These are phyloP conservation scores for Xylaria venustula DNA, from an alignment of 495 filamentous ascomycete species.

Conservation along the genomic window DNA sequence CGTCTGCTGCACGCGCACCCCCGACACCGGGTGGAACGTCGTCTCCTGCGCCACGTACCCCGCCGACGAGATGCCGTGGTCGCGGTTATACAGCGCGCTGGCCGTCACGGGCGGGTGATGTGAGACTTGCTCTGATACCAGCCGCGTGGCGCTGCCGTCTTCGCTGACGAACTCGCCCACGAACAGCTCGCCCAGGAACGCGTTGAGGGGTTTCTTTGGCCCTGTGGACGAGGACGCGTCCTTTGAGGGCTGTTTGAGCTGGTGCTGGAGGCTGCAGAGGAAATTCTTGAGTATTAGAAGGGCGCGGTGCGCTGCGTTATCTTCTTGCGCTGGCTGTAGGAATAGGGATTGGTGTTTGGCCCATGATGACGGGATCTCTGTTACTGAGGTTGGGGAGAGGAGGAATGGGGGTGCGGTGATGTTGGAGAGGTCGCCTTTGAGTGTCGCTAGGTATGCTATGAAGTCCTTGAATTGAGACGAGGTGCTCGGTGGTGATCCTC, in stretches of 20 bases:
- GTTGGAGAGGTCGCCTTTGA: conserved; percentile 83
- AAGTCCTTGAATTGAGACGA: conserved; percentile 11
- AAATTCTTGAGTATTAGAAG: conserved; percentile 83
- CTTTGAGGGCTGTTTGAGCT: not conserved
- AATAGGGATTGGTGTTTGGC: conserved; percentile 78
- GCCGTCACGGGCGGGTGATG: conserved; percentile 89
- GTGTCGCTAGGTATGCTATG: conserved; percentile 25
- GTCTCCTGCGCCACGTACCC: conserved; percentile 89
- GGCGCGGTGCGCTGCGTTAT: conserved; percentile 66
- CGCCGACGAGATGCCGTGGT: conserved; percentile 71
- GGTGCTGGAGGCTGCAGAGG: conserved; percentile 62
- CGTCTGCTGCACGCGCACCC: conserved; percentile 79
- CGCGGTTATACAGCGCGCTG: conserved; percentile 73
- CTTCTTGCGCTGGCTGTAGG: conserved; percentile 72
- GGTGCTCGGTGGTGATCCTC: not conserved
- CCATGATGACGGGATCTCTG: conserved; percentile 88
- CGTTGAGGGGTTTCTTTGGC: conserved; percentile 36
- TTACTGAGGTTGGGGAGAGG: conserved; percentile 73
- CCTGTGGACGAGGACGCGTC: not conserved
- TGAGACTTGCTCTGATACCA: conserved; percentile 55
- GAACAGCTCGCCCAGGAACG: conserved; percentile 44
- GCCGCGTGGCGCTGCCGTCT: conserved; percentile 68
- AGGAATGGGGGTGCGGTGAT: conserved; percentile 86
- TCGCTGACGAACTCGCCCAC: conserved; percentile 68
- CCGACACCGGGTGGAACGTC: conserved; percentile 61